These are phyloP conservation scores for Ceratobasidium theobromae DNA, from an alignment of 1,284 basidiomycete species.

Conservation along the genomic window DNA sequence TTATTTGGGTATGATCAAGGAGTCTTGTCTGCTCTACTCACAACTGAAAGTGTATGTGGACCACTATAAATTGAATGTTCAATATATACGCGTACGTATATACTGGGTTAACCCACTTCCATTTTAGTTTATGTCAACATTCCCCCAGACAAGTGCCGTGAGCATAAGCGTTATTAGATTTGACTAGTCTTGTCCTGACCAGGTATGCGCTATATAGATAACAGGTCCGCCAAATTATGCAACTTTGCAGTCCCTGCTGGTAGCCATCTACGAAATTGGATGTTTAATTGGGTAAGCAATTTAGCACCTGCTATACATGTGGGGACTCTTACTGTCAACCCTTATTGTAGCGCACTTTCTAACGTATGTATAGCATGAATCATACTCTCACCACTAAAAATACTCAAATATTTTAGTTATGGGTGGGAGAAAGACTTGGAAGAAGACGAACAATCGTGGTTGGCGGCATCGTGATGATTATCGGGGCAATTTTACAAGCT, in stretches of 20 bases:
- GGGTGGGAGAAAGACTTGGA: conserved; percentile 57
- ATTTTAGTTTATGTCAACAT: conserved; percentile 52
- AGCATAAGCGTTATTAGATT: neutral
- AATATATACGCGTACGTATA: neutral
- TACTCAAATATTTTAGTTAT: conserved; percentile 50
- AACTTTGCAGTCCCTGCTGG: conserved; percentile 56
- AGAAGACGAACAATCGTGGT: conserved; percentile 55
- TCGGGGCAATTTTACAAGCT: conserved; percentile 62
- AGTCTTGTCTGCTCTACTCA: conserved; percentile 62
- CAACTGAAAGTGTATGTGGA: conserved; percentile 49
- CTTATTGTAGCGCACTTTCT: conserved; percentile 2
- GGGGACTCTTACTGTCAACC: neutral
- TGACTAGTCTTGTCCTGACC: neutral
- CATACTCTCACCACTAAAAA: neutral
- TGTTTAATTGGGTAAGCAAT: conserved; percentile 31
- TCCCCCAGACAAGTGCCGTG: conserved; percentile 45
- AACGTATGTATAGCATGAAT: neutral
- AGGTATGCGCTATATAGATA: neutral
- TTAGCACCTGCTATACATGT: neutral
- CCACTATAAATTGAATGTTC: neutral
- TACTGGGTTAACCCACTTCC: neutral
- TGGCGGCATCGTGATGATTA: conserved; percentile 60
- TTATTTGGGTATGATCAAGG: conserved; percentile 69
- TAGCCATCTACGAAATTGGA: conserved; percentile 54
- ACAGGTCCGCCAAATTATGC: conserved; percentile 48